Evolutionary conservation across 495 filamentous ascomycete genomes (phyloP).

Genomic region (Aspergillus haitiensis): DNA sequence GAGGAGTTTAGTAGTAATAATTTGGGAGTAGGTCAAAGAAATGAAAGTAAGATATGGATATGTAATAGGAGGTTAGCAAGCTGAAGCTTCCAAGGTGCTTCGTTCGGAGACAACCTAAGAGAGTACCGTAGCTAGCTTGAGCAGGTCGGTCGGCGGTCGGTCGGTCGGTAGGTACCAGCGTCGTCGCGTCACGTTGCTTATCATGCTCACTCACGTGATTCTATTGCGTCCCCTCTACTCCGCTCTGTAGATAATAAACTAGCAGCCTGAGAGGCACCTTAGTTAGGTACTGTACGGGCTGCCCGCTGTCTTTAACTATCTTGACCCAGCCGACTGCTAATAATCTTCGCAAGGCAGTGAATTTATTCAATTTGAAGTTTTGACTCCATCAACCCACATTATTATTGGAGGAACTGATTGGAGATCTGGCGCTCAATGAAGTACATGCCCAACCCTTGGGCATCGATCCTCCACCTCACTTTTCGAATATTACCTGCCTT

Average conservation of each 20-base stretch:
- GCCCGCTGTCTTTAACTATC: no score
- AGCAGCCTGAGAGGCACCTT: no score
- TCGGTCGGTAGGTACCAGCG: constrained; percentile 3
- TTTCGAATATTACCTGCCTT: background rate
- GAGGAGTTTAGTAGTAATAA: constrained; percentile 9
- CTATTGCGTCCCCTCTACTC: background rate
- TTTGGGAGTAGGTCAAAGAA: background rate
- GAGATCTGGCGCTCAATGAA: background rate
- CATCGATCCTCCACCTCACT: constrained; percentile 10
- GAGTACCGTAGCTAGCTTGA: constrained; percentile 10
- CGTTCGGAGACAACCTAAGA: constrained; percentile 3
- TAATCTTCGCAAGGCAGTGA: no score
- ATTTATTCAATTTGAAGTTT: no score
- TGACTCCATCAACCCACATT: no score
- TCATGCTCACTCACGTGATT: constrained; percentile 16
- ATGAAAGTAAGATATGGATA: background rate
- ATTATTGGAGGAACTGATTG: no score
- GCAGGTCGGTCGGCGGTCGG: constrained; percentile 4
- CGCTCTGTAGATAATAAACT: no score
- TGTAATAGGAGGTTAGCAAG: constrained; percentile 1
- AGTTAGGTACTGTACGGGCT: no score
- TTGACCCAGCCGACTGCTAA: no score
- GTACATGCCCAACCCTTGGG: constrained; percentile 18
- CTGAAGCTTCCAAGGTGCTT: constrained; percentile 8
- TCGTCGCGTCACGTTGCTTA: constrained; percentile 22